These are phyloP conservation scores for Pseudoneurospora amorphoporcata DNA, from an alignment of 495 filamentous ascomycete genomes.

Conservation along the genomic window DNA sequence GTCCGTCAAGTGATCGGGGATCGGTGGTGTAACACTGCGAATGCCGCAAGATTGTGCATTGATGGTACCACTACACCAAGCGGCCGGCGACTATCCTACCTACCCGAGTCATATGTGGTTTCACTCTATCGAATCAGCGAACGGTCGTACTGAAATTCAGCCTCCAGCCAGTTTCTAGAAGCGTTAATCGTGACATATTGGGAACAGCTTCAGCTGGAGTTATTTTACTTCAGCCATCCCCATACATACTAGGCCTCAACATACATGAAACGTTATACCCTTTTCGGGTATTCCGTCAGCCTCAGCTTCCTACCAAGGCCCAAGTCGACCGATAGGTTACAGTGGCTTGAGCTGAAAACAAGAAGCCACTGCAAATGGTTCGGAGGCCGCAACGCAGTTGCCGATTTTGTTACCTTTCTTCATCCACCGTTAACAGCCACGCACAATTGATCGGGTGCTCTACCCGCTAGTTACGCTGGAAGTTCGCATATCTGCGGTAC, in stretches of 20 bases:
- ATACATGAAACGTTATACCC: neutral
- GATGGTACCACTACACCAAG: neutral
- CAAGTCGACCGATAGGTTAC: neutral
- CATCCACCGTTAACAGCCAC: neutral
- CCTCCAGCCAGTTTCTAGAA: neutral
- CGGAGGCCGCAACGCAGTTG: neutral
- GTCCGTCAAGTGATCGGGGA: neutral
- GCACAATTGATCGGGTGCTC: neutral
- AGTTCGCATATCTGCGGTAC: neutral
- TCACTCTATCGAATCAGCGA: neutral
- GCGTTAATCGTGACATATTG: neutral
- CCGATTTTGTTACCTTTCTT: neutral
- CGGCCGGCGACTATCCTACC: neutral
- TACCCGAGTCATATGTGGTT: neutral
- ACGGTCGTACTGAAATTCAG: neutral
- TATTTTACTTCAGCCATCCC: neutral
- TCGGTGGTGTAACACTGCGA: neutral
- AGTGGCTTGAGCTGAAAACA: neutral
- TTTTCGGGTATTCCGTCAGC: neutral
- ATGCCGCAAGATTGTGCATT: neutral
- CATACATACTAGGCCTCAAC: neutral
- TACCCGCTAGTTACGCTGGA: neutral
- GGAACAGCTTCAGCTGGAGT: neutral
- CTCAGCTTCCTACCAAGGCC: neutral
- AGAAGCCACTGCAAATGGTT: neutral